Base-by-base conservation (phyloP, 768 basidiomycete species). In the Leucosporidium scottii region DNA sequence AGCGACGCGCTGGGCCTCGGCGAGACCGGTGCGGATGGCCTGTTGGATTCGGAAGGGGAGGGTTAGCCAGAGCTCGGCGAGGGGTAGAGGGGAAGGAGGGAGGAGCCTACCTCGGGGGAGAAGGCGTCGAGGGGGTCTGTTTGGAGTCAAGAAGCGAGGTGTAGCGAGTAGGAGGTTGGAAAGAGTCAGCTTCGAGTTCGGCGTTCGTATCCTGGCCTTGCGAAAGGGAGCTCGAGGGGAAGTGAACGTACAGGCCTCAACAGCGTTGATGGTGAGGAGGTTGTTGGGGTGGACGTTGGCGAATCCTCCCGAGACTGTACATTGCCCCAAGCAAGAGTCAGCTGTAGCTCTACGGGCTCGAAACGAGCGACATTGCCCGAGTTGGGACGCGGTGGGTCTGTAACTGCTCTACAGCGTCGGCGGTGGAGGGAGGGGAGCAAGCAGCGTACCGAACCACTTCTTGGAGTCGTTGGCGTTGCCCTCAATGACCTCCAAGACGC, bases 211-310 rank as follows among this genome's bases (percentile, higher is more conserved):
- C 30, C 28, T 57, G 34, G 5, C 34, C 34, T 7, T 31, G 30
- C 15, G 25, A 30, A 18, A 28, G 25, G 27, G 25, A 48, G 57
- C 31, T 8, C 57, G 34, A n/a, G 23, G 23, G 31, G 57, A 44
- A 3, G 8, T 1, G 2, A 23, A 67, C 71, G 48, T 44, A 65
- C 93, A 93, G 68, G 90, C 96, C 82, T 99, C 96, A 56, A 99
- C 87, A 66, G 88, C 92, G 81, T 98, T 99, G 78, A 99, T 89
- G 50, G 96, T 98, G 68, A 98, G 82, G 73, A 85, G 87, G 84
- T 97, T 99, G 81, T 93, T 92, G 47, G 92, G 91, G 80, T 99
- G 96, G 50, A 99, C 90, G 67, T 90, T 97, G 62, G 96, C 93
- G 78, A 99, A 97, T 62, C 96, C 96, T 66, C 91, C 88, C 62